phyloP scores from a whole-genome alignment of 768 basidiomycete genomes.

The Cystobasidium tubakii region DNA sequence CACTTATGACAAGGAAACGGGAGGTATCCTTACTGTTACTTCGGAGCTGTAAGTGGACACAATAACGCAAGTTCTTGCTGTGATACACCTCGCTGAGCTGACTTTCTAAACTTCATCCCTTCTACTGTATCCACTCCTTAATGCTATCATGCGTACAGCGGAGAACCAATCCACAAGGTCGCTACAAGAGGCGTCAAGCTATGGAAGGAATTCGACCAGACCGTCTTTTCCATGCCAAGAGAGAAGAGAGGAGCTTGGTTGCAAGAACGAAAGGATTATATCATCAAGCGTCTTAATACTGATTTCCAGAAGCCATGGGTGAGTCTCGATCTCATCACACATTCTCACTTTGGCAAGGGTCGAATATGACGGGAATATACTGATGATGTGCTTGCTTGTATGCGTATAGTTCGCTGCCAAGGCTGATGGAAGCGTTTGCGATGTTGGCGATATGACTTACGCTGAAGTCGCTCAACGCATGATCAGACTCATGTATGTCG shows the following conservation, averaged over 20 bases:
- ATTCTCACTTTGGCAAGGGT: not conserved
- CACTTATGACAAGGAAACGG: slow-evolving; percentile 87
- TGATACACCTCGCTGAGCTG: too few species aligned
- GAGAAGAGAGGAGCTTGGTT: slow-evolving; percentile 92
- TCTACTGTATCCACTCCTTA: too few species aligned
- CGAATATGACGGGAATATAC: too few species aligned
- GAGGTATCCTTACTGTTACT: slow-evolving; percentile 90
- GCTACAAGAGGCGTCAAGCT: slow-evolving; percentile 93
- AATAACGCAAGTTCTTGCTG: too few species aligned
- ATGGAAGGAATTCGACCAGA: slow-evolving; percentile 98
- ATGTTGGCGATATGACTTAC: slow-evolving; percentile 95
- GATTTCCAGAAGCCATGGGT: slow-evolving; percentile 75
- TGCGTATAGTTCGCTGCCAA: slow-evolving; percentile 89
- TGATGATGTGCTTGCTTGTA: too few species aligned
- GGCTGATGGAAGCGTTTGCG: slow-evolving; percentile 77
- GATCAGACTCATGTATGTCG: slow-evolving; percentile 88
- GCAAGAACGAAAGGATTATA: slow-evolving; percentile 73
- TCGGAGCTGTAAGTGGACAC: slow-evolving; percentile 70
- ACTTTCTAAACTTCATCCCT: too few species aligned
- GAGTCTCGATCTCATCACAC: too few species aligned
- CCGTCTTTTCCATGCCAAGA: slow-evolving; percentile 87
- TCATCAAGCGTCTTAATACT: slow-evolving; percentile 84
- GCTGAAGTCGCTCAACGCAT: slow-evolving; percentile 88
- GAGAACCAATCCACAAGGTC: slow-evolving; percentile 97
- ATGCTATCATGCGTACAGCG: slow-evolving; percentile 27